Base-by-base conservation (phyloP, 768 basidiomycete species). In the Kondoa malvinella region DNA sequence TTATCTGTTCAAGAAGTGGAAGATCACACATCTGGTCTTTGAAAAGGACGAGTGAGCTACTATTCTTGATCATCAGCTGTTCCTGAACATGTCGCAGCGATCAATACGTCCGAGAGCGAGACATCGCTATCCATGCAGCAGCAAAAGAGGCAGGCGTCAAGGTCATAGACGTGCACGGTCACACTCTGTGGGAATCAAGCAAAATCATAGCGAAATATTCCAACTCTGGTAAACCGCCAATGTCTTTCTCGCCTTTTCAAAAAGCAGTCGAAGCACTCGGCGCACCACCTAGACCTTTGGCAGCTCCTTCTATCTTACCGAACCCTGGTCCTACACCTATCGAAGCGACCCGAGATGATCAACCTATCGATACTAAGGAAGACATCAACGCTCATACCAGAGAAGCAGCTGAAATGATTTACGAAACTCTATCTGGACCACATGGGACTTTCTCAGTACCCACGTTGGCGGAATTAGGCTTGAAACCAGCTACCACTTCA, bases 111-210 rank as follows among this genome's bases (percentile, higher is more conserved):
- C 70, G 69, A 58, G 66, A 66, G 17, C 58, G 78, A 63, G 78
- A 79, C 70, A 69, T 68, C 56, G 67, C 57, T 17, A 73, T 79
- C n/a, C 65, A 66, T 32, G 67, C 63, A 0, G 63, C 77, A 12
- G 76, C 77, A 0, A 27, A 66, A 25, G 63, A 70, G n/a, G 64
- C 69, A 1, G 76, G 75, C 1, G 74, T 78, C 31, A 71, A 76
- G 34, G 73, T 78, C n/a, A 59, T 77, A 29, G 71, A 73, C 56
- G 70, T 75, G 21, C 73, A 69, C 30, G 78, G 78, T 12, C 76
- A 78, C 67, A 78, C 78, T 27, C 72, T 79, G 16, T 77, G 68
- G 68, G 77, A 77, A 67, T 75, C 76, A 16, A 75, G 73, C 15
- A 69, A 71, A 57, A 73, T 78, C 15, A 70, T 77, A 57, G 74